Evolutionary conservation across 495 filamentous ascomycete genomes (phyloP).

Genomic region (Margaritispora aquatica): DNA sequence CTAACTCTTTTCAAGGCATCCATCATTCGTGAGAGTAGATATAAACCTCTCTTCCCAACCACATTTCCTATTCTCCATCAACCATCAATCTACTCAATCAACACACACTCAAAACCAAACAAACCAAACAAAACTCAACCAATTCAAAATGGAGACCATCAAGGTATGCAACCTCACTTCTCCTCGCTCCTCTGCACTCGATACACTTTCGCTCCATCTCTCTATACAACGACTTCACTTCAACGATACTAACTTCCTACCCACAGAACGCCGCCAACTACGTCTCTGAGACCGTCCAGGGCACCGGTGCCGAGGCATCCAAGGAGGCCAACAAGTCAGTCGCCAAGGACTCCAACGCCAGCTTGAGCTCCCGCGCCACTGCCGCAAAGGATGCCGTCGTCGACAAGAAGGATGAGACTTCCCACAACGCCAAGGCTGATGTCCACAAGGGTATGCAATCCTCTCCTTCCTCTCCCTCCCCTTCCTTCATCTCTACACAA

Average conservation of each 20-base stretch:
- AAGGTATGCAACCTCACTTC: slow-evolving; percentile 23
- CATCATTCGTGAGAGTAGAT: not conserved
- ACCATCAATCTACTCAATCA: slow-evolving; percentile 25
- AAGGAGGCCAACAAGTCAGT: slow-evolving; percentile 64
- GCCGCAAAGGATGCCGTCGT: slow-evolving; percentile 49
- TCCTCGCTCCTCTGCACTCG: not conserved
- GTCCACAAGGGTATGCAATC: slow-evolving; percentile 40
- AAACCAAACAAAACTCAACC: slow-evolving; percentile 20
- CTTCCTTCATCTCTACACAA: no score
- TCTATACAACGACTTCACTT: not conserved
- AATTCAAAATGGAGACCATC: slow-evolving; percentile 48
- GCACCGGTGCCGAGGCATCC: slow-evolving; percentile 36
- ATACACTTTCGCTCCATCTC: not conserved
- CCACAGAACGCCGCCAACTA: slow-evolving; percentile 50
- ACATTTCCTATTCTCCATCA: slow-evolving; percentile 5
- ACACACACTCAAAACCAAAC: slow-evolving; percentile 15
- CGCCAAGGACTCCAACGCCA: slow-evolving; percentile 50
- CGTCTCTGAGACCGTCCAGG: slow-evolving; percentile 53
- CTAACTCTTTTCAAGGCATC: not conserved
- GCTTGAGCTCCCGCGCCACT: slow-evolving; percentile 41
- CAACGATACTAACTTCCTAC: slow-evolving; percentile 4
- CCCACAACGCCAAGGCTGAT: slow-evolving; percentile 47
- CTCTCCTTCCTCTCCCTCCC: not conserved
- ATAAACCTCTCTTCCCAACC: slow-evolving; percentile 5
- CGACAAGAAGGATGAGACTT: slow-evolving; percentile 52